phyloP scores from a whole-genome alignment of 2,329 filamentous ascomycete species.

The Zopfia rhizophila region DNA sequence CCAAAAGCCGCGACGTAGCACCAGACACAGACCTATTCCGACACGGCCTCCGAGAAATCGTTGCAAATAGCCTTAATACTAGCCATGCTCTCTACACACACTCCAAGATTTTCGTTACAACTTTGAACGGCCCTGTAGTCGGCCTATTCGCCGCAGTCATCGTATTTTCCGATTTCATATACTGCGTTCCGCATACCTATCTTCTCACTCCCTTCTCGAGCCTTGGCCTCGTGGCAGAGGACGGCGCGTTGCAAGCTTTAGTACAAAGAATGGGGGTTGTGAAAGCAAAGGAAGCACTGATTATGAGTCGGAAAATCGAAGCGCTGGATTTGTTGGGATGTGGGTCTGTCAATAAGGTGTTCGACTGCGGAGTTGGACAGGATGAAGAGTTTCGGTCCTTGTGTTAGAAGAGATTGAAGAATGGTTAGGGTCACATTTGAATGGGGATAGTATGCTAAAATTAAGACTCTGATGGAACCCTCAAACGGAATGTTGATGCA shows the following conservation, averaged over 20 bases:
- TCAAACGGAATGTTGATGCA: no score
- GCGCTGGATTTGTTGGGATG: conserved; percentile 74
- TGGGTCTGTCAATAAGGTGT: conserved; percentile 86
- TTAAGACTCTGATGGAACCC: no score
- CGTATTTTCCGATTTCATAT: conserved; percentile 87
- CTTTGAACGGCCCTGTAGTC: conserved; percentile 87
- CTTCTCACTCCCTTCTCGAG: conserved; percentile 88
- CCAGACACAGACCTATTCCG: conserved; percentile 53
- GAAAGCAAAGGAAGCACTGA: conserved; percentile 87
- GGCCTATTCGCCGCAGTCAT: conserved; percentile 84
- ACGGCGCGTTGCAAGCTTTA: conserved; percentile 78
- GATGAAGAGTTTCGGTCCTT: conserved; percentile 69
- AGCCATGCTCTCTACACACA: conserved; percentile 88
- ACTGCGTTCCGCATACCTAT: conserved; percentile 79
- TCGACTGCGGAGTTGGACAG: conserved; percentile 67
- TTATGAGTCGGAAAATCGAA: conserved; percentile 81
- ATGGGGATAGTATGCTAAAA: conserved; percentile 77
- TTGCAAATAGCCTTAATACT: conserved; percentile 83
- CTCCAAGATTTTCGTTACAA: conserved; percentile 86
- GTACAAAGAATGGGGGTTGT: conserved; percentile 78
- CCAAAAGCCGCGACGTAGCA: not conserved
- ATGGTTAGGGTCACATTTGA: conserved; percentile 78
- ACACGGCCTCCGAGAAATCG: conserved; percentile 72
- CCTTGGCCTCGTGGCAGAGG: conserved; percentile 86
- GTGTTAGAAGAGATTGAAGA: conserved; percentile 83